phyloP scores from a whole-genome alignment of 176 grass and related monocot genomes.

The Rhynchospora breviuscula region DNA sequence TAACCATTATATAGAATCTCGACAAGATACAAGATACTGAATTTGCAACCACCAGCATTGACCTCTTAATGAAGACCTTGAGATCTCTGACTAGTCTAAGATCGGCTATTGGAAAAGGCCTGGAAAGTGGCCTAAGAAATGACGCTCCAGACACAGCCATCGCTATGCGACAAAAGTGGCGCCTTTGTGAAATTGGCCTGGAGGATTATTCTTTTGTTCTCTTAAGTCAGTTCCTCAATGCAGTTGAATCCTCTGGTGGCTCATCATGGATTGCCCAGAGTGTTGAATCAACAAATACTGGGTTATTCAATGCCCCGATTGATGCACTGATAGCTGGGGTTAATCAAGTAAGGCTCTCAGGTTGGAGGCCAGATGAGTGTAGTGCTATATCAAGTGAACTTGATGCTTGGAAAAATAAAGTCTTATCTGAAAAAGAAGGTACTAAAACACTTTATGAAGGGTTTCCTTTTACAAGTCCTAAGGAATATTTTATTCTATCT shows the following conservation, averaged over 20 bases:
- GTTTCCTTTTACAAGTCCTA: background rate
- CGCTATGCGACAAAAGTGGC: conserved; percentile 99
- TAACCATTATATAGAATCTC: conserved; percentile 55
- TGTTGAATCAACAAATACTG: conserved; percentile 46
- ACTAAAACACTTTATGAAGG: conserved; percentile 1
- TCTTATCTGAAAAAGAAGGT: conserved; percentile 82
- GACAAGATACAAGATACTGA: conserved; percentile 44
- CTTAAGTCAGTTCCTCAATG: conserved; percentile 85
- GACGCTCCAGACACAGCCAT: conserved; percentile 87
- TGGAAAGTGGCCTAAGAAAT: conserved; percentile 94
- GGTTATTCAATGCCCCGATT: conserved; percentile 54
- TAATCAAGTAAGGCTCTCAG: conserved; percentile 69
- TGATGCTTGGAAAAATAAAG: conserved; percentile 70
- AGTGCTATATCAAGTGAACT: conserved; percentile 75
- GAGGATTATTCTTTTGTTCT: conserved; percentile 98
- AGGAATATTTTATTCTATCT: background rate
- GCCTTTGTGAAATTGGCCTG: conserved; percentile 87
- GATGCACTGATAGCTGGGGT: conserved; percentile 73
- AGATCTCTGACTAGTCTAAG: conserved; percentile 62
- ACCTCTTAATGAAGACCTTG: conserved; percentile 66
- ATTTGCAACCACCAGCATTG: conserved; percentile 32
- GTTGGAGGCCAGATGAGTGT: conserved; percentile 83
- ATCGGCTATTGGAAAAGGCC: conserved; percentile 61
- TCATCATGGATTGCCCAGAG: conserved; percentile 54
- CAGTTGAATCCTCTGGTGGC: conserved; percentile 69